Evolutionary conservation across 2,329 filamentous ascomycete genomes (phyloP), one percentile per base, ranked within the genome.

Genomic region (Fonsecaea multimorphosa): DNA sequence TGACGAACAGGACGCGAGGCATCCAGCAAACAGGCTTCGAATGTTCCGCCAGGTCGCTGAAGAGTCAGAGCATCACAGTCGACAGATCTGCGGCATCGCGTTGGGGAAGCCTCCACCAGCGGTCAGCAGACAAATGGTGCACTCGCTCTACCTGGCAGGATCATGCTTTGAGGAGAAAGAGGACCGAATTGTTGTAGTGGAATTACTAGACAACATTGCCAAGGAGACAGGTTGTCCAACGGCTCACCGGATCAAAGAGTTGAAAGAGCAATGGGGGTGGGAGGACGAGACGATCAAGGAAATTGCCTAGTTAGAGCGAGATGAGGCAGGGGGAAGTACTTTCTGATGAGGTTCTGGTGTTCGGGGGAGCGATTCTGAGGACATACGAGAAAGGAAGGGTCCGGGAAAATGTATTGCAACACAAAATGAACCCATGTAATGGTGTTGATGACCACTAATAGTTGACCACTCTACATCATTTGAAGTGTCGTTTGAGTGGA

Each of bases 201-300:
- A 82, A 12, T 73, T 89, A 40, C 75, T 90, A 22, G 78, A 81
- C 29, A 85, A 82, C 11, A 84, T 90, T 31, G 87, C 90, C 74
- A 77, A 76, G n/a, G 87, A 90, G 71, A 81, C 86, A 46, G 87
- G 87, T 1, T 89, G 86, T 83, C 85, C 86, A 2, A 89, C 87
- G 55, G 81, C 86, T 70, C 88, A 89, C 74, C 81, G 87, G 40
- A 83, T 86, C 29, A 77, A 55, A 46, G 68, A 70, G 24, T 58
- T 70, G 31, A 63, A 64, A 31, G 61, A 68, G 46, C 60, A 68
- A 59, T 70, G 66, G 68, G 64, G 68, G 12, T 70, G 66, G 66
- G 44, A 63, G 7, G 62, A 59, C 19, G 64, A 69, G 14, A 31
- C 51, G 19, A 54, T 68, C 5, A 58, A 32, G 36, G 65, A 68